These are phyloP conservation scores for Sugiyamaella grinbergsii DNA, from an alignment of 1,139 yeast species.

Conservation along the genomic window DNA sequence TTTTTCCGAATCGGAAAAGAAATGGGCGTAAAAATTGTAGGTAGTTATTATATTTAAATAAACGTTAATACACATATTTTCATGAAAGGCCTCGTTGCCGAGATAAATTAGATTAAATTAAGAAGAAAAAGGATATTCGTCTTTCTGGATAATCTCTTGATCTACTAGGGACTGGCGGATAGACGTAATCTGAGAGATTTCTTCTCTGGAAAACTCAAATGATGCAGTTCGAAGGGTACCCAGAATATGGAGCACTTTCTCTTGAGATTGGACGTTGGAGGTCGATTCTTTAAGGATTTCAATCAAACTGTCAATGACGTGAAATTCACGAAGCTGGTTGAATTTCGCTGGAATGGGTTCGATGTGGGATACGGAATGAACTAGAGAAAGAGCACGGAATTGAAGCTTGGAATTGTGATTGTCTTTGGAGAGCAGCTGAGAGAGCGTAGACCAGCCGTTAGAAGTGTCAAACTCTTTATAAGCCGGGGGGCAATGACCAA, in stretches of 20 bases:
- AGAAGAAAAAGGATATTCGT: slow-evolving; percentile 29
- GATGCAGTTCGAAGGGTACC: slow-evolving; percentile 50
- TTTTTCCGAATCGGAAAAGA: slow-evolving; percentile 40
- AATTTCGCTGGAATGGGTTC: slow-evolving; percentile 49
- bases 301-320: slow-evolving; percentile 47
- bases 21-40: slow-evolving; percentile 31
- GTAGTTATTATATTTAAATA: too few relatives aligned
- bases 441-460: slow-evolving; percentile 64
- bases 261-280: slow-evolving; percentile 56
- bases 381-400: slow-evolving; percentile 53
- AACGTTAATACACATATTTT: too few relatives aligned
- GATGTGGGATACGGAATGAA: slow-evolving; percentile 57
- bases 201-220: slow-evolving; percentile 52
- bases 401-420: slow-evolving; percentile 44
- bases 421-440: slow-evolving; percentile 32
- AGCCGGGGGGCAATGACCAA: slow-evolving; percentile 69
- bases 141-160: slow-evolving; percentile 24
- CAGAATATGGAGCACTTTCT: slow-evolving; percentile 60
- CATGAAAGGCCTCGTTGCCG: too few relatives aligned
- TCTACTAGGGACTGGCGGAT: slow-evolving; percentile 43
- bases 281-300: slow-evolving; percentile 45
- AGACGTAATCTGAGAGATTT: slow-evolving; percentile 47
- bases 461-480: slow-evolving; percentile 55
- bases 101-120: slow-evolving; percentile 9
- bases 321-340: slow-evolving; percentile 48